phyloP scores from a whole-genome alignment of 331 rosid genomes.

The Acacia concinna region DNA sequence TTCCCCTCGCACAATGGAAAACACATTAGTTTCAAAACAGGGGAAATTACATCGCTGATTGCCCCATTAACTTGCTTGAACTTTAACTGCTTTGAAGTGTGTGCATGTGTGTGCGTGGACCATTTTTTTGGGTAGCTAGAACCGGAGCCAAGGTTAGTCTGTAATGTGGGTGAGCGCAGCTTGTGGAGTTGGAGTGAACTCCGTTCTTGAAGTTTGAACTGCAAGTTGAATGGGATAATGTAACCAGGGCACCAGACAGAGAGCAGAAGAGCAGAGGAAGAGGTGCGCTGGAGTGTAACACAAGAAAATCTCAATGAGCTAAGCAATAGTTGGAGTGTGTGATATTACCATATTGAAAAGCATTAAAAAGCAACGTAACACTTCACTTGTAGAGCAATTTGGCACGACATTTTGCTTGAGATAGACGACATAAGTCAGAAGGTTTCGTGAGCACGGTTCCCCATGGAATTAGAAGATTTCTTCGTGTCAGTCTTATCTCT shows the following conservation, averaged over 20 bases:
- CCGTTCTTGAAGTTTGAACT: not conserved
- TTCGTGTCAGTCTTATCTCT: not conserved
- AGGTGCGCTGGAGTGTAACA: constrained; percentile 22
- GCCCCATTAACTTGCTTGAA: constrained; percentile 3
- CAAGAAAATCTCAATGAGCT: constrained; percentile 23
- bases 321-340: constrained; percentile 17
- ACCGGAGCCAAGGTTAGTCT: not conserved
- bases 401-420: not conserved
- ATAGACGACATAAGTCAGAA: not conserved
- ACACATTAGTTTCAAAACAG: not conserved
- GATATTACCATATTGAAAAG: not conserved
- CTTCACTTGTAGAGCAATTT: not conserved
- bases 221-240: constrained; percentile 8
- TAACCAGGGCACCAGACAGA: constrained; percentile 8
- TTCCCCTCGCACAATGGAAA: not conserved
- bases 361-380: not conserved
- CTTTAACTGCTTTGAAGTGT: not conserved
- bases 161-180: not conserved
- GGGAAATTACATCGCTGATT: not conserved
- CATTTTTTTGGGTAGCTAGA: not conserved
- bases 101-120: not conserved
- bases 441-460: constrained; percentile 13
- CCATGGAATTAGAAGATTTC: constrained; percentile 24
- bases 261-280: constrained; percentile 1
- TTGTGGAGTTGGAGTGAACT: constrained; percentile 10